A percentile compares a stretch with the other conserved stretches of the same genome.
Conservation (phyloP, 306 rosid species). For the Bauhinia variegata region DNA sequence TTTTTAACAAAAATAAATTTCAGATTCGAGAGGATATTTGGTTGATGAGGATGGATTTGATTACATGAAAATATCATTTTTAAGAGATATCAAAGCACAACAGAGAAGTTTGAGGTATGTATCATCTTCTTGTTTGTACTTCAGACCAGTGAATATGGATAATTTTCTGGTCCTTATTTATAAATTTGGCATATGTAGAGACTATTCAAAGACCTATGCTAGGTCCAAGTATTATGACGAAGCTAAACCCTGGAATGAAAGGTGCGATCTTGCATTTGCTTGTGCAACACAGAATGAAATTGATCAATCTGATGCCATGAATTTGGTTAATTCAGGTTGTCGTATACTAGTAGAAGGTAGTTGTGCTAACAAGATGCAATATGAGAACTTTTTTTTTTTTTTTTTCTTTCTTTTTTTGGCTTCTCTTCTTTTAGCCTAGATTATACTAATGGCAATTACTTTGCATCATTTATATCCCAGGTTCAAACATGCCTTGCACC, state of each 20-base stretch:
- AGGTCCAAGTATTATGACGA: slow-evolving; percentile 96
- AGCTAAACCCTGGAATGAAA: slow-evolving; percentile 94
- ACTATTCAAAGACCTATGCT: slow-evolving; percentile 95
- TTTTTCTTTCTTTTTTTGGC: neutral
- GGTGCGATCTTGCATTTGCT: slow-evolving; percentile 93
- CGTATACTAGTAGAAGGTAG: slow-evolving; percentile 92
- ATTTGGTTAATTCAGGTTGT: slow-evolving; percentile 88
- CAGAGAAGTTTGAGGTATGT: slow-evolving; percentile 88
- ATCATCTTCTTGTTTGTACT: slow-evolving; percentile 30
- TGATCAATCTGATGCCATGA: slow-evolving; percentile 88
- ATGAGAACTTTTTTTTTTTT: slow-evolving; percentile 13
- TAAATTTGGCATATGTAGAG: slow-evolving; percentile 61
- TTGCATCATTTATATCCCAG: slow-evolving; percentile 46
- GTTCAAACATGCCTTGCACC: slow-evolving; percentile 96
- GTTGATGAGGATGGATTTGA: slow-evolving; percentile 99
- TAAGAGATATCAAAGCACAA: slow-evolving; percentile 91
- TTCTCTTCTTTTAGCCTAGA: slow-evolving; percentile 17
- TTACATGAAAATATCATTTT: slow-evolving; percentile 79
- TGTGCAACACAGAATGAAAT: slow-evolving; percentile 97
- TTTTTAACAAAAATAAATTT: slow-evolving; percentile 34
- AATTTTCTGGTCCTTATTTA: slow-evolving; percentile 36
- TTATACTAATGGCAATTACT: slow-evolving; percentile 29
- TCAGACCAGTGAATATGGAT: slow-evolving; percentile 26
- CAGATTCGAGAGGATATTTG: slow-evolving; percentile 95
- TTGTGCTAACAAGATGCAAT: slow-evolving; percentile 23